Base-by-base conservation (phyloP, 2,329 filamentous ascomycete genomes). In the Hypomyces perniciosus region DNA sequence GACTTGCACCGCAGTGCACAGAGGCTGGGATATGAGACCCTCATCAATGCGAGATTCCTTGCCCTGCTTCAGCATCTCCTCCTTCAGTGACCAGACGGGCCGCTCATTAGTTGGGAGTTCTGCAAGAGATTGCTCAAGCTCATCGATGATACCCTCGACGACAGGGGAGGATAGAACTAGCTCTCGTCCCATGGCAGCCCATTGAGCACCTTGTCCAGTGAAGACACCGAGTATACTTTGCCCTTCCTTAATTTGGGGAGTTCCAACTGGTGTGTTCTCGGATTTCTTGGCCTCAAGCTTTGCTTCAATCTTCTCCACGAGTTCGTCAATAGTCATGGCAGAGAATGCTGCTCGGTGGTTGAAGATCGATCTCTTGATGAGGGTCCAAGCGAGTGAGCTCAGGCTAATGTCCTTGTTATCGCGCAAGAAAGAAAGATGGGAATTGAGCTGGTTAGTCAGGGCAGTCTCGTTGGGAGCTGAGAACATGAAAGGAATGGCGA, bases 221-320 rank as follows among this genome's bases (percentile, higher is more conserved):
- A 68, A 67, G 12, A 68, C 53, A 2, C 59, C 61, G 26, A 62
- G 52, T 7, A 61, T 55, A 6, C 46, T 12, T 33, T 8, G 39
- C 20, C 20, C 20, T 20, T 20, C 20, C 39, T 42, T 42, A 10
- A 20, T 8, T 26, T 12, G 10, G 6, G 20, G 35, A 42, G 39
- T 20, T 20, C 27, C 27, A 20, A 20, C 13, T 28, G 26, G 26
- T 26, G 39, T 27, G 6, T 12, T 26, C 5, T 42, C 39, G 6
- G 39, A 28, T 9, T 42, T 42, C 39, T 42, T 42, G 27, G 10
- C 20, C 52, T 68, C 68, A 8, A 73, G 54, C 7, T 76, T 69
- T 1, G 65, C 64, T 50, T 75, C 72, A 3, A 67, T 70, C 52
- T 75, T 75, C 33, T 35, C 8, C 8, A 12, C 8, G 37, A 49